These are phyloP conservation scores for Arachnomyces sp. DNA, from an alignment of 2,329 filamentous ascomycete species.

Conservation along the genomic window DNA sequence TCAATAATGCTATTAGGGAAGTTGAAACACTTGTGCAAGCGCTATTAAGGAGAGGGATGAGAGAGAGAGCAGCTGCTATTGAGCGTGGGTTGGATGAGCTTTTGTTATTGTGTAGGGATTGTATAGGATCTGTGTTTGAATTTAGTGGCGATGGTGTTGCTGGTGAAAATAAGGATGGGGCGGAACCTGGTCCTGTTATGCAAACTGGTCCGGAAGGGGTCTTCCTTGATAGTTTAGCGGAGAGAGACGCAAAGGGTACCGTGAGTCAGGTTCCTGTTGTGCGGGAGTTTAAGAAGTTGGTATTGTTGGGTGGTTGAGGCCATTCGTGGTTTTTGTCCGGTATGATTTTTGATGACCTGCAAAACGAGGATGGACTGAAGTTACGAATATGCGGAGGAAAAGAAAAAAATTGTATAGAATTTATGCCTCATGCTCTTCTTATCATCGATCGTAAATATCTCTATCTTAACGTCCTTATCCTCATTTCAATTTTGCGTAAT, in stretches of 20 bases:
- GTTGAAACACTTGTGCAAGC: conserved; percentile 67
- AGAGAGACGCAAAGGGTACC: conserved; percentile 28
- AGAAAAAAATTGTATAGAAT: no score
- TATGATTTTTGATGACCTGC: neutral
- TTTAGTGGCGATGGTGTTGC: conserved; percentile 20
- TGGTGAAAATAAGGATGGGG: conserved; percentile 17
- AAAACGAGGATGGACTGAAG: neutral
- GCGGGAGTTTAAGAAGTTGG: conserved; percentile 38
- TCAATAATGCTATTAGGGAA: conserved; percentile 66
- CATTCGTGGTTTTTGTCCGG: no score
- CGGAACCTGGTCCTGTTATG: conserved; percentile 4
- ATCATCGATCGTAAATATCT: no score
- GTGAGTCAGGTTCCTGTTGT: conserved; percentile 45
- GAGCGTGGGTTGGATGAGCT: conserved; percentile 69
- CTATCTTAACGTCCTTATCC: no score
- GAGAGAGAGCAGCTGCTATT: conserved; percentile 73
- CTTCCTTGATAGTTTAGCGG: conserved; percentile 34
- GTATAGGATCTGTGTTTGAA: conserved; percentile 64
- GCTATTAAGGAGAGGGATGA: conserved; percentile 72
- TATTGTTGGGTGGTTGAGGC: conserved; percentile 23
- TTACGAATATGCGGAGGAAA: no score
- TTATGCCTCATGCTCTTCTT: no score
- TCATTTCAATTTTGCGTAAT: no score
- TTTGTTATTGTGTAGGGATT: conserved; percentile 58
- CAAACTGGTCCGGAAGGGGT: conserved; percentile 26